A percentile compares a stretch with the other conserved stretches of the same genome.
Conservation (phyloP, 345 rosid species). For the Sisymbrium irio region DNA sequence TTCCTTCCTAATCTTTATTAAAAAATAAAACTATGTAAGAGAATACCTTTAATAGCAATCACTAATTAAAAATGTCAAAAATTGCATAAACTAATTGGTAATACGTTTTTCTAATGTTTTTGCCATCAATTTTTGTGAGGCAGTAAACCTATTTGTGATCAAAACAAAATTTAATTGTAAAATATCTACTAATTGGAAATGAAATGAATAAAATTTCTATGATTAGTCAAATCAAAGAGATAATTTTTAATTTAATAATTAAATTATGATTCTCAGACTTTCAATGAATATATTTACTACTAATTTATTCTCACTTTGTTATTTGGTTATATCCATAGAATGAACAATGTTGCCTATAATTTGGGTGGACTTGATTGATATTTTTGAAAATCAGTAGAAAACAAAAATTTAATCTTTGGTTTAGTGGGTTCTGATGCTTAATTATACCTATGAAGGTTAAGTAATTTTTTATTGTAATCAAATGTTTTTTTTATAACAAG, state of each 20-base stretch:
- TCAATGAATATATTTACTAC: not conserved
- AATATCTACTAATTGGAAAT: not conserved
- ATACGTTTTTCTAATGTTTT: not conserved
- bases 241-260: not conserved
- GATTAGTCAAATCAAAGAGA: not conserved
- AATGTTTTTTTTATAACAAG: no score
- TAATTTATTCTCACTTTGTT: conserved; percentile 1
- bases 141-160: not conserved
- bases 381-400: conserved; percentile 13
- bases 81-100: no score
- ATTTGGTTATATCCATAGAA: conserved; percentile 1
- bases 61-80: no score
- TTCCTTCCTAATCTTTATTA: no score
- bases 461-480: no score
- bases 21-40: no score
- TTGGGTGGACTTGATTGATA: conserved; percentile 24
- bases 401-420: conserved; percentile 1
- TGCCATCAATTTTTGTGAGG: not conserved
- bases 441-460: no score
- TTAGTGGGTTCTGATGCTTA: conserved; percentile 13
- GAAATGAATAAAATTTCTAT: not conserved
- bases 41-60: no score
- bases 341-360: conserved; percentile 25
- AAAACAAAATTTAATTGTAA: not conserved
- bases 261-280: conserved; percentile 10